Conservation (phyloP, 2,329 filamentous ascomycete species). For the Ceratocystis variospora region DNA sequence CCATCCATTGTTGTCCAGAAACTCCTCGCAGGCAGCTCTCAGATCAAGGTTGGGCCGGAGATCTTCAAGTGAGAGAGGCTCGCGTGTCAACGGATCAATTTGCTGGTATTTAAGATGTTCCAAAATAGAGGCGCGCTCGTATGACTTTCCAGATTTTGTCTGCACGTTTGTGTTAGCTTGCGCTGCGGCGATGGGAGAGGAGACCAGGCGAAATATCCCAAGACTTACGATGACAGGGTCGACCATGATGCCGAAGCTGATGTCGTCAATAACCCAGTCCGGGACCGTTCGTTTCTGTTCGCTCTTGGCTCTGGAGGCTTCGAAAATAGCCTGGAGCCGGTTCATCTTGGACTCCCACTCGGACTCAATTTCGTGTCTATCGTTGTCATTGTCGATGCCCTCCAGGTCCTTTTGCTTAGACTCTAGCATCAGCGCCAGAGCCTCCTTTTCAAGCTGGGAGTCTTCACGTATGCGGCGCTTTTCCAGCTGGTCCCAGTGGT, state of each 20-base stretch:
- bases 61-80: constrained; percentile 53
- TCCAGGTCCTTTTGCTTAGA: constrained; percentile 26
- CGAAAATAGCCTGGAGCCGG: constrained; percentile 37
- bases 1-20: constrained; percentile 78
- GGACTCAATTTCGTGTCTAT: constrained; percentile 33
- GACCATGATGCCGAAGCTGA: constrained; percentile 59
- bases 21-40: constrained; percentile 71
- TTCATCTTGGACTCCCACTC: constrained; percentile 37
- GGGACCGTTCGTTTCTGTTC: constrained; percentile 48
- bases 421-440: constrained; percentile 40
- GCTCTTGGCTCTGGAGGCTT: constrained; percentile 32
- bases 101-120: constrained; percentile 66
- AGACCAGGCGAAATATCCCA: neutral
- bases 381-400: constrained; percentile 34
- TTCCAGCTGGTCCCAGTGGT: constrained; percentile 69
- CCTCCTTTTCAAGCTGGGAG: constrained; percentile 44
- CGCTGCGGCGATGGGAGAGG: neutral
- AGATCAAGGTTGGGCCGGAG: constrained; percentile 70
- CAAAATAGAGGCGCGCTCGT: constrained; percentile 72
- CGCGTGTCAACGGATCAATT: constrained; percentile 73
- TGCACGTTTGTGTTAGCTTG: constrained; percentile 22
- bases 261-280: constrained; percentile 64
- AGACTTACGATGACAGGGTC: constrained; percentile 47
- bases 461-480: constrained; percentile 42
- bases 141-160: constrained; percentile 80